Evolutionary conservation across 257 asterid species (phyloP), one percentile per base, ranked within the genome.

Genomic region (Solanum boliviense): DNA sequence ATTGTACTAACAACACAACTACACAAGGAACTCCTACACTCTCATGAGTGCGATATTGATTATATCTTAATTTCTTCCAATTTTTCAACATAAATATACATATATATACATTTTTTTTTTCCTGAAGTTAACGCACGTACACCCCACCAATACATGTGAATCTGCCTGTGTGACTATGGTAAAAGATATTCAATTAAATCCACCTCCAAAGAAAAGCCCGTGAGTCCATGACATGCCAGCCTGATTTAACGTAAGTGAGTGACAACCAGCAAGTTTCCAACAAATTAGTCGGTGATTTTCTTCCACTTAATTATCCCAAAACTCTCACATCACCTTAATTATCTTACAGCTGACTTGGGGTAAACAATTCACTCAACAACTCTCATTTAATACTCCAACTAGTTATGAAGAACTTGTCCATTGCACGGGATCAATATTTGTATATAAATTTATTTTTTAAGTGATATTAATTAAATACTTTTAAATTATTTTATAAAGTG

Each of bases 61-160:
- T 48, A 48, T 5, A 48, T 48, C 7, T 48, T 48, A 48, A 2
- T 48, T 13, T 46, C 7, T 46, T 5, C 0, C 0, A 46, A 13
- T 5, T 13, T 13, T 46, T 46, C 1, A 5, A 46, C 2, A 46
- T 46, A 46, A 5, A 46, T 46, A 13, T 46, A 13, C 1, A 46
- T 46, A 46, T 46, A 13, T 15, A 13, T 0, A 48, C 0, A 0
- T 5, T 4, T 1, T 46, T 4, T 48, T 4, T 48, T 15, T 4
- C 11, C 44, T 5, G 6, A 48, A 48, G 7, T 48, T 5, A 48
- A 15, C 7, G 10, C 46, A 3, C 46, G 1, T 48, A 0, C 58
- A 48, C 7, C 21, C 20, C 3, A 48, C 7, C 21, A 2, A 15
- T 15, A 5, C 21, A 48, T 48, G 60, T 48, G 3, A 48, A 5